Percentiles rank a stretch among this genome's conserved stretches.
Evolutionary conservation across 2,329 filamentous ascomycete species (phyloP).

Genomic region (Truncatella angustata): DNA sequence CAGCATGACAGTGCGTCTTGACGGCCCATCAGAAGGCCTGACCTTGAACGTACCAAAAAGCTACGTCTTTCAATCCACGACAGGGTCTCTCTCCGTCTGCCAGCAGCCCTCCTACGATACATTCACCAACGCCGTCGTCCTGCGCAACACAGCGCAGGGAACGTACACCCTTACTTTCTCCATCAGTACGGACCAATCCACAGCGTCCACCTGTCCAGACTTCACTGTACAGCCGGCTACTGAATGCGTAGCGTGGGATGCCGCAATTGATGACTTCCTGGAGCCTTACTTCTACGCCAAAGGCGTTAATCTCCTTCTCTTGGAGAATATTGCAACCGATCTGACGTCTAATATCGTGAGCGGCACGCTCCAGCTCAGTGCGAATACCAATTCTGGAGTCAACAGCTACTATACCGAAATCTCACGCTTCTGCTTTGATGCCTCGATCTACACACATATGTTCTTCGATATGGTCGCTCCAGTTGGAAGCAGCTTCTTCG

Average conservation of each 20-base stretch:
- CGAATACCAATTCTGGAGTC: neutral
- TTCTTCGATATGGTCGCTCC: neutral
- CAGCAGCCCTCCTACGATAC: neutral
- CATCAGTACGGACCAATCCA: neutral
- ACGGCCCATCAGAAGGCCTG: neutral
- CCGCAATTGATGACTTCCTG: neutral
- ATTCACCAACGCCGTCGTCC: neutral
- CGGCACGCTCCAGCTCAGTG: constrained; percentile 1
- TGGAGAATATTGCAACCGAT: neutral
- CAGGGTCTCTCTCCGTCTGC: neutral
- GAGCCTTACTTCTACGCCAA: neutral
- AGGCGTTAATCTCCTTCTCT: neutral
- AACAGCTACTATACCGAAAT: constrained; percentile 2
- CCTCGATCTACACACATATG: neutral
- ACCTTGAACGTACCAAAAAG: constrained; percentile 1
- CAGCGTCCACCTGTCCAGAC: neutral
- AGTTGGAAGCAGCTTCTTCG: neutral
- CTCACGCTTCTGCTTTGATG: neutral
- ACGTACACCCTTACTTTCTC: neutral
- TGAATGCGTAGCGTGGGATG: neutral
- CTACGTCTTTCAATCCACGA: neutral
- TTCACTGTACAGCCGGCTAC: neutral
- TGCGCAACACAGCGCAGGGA: neutral
- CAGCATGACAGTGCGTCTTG: neutral
- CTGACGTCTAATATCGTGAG: neutral